phyloP scores from a whole-genome alignment of 306 rosid species.

The Cucumis cinereus region DNA sequence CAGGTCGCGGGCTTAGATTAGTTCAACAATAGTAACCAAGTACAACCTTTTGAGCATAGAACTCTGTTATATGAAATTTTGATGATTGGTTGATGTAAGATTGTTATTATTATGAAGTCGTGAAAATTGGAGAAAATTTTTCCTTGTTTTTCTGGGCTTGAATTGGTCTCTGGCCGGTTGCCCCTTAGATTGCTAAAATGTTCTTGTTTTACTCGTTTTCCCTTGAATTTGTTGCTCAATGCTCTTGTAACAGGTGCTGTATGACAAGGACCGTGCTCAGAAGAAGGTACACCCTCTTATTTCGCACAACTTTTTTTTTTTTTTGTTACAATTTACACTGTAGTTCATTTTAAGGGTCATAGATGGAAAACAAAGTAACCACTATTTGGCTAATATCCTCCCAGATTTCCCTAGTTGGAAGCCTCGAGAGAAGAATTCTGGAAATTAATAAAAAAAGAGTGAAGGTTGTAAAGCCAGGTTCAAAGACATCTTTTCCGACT shows the following conservation, averaged over 20 bases:
- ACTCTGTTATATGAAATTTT: not conserved
- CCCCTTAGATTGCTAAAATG: not conserved
- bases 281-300: constrained; percentile 50
- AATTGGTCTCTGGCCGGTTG: not conserved
- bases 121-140: not conserved
- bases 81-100: not conserved
- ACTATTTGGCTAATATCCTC: not conserved
- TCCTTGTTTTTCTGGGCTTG: constrained; percentile 1
- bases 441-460: constrained; percentile 79
- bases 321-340: constrained; percentile 2
- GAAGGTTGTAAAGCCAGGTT: constrained; percentile 92
- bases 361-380: not conserved
- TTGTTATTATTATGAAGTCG: not conserved
- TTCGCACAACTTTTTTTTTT: not conserved
- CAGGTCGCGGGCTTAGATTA: not conserved
- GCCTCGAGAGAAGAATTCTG: constrained; percentile 66
- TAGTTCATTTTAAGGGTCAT: not conserved
- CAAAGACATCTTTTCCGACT: constrained; percentile 82
- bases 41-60: not conserved
- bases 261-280: constrained; percentile 64
- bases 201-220: not conserved
- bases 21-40: not conserved
- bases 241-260: constrained; percentile 47
- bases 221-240: constrained; percentile 1
- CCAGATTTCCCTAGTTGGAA: constrained; percentile 60